phyloP scores from a whole-genome alignment of 768 basidiomycete genomes.

The Suillus americanus region DNA sequence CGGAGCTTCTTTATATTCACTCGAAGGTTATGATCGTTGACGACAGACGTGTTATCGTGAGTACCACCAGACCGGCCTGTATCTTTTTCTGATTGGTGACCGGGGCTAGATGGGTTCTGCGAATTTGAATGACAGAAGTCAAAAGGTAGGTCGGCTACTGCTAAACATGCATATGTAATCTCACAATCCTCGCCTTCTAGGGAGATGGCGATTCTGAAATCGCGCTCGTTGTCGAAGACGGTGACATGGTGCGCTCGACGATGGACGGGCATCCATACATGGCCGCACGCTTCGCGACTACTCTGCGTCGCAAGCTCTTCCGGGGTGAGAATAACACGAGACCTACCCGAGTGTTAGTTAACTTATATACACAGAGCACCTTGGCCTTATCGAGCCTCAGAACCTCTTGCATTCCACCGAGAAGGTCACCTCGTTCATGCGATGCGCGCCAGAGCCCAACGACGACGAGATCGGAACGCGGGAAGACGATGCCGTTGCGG shows the following conservation, averaged over 20 bases:
- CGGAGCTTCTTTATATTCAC: constrained; percentile 83
- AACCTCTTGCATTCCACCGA: constrained; percentile 38
- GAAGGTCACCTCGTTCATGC: constrained; percentile 62
- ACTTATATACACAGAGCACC: constrained; percentile 63
- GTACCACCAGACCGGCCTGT: constrained; percentile 25
- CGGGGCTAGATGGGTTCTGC: constrained; percentile 80
- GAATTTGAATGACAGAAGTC: constrained; percentile 87
- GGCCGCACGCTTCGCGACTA: constrained; percentile 80
- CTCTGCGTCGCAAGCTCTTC: constrained; percentile 81
- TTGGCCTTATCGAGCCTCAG: constrained; percentile 85
- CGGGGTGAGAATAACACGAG: constrained; percentile 48
- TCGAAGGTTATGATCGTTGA: constrained; percentile 95
- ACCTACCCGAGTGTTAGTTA: constrained; percentile 9
- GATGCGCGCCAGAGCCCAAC: constrained; percentile 70
- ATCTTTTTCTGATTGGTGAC: constrained; percentile 9
- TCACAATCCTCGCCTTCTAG: constrained; percentile 30
- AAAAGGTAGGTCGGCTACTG: constrained; percentile 47
- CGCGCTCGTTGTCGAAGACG: constrained; percentile 87
- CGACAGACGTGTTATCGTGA: constrained; percentile 82
- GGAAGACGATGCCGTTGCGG: constrained; percentile 70
- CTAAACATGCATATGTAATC: background rate
- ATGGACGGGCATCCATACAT: constrained; percentile 80
- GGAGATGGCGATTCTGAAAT: constrained; percentile 97
- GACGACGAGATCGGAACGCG: constrained; percentile 57
- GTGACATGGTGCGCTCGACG: constrained; percentile 65